Percentiles rank a stretch among this genome's conserved stretches.
phyloP scores from a whole-genome alignment of 2,329 filamentous ascomycete genomes.

The Niveomyces coronatus region DNA sequence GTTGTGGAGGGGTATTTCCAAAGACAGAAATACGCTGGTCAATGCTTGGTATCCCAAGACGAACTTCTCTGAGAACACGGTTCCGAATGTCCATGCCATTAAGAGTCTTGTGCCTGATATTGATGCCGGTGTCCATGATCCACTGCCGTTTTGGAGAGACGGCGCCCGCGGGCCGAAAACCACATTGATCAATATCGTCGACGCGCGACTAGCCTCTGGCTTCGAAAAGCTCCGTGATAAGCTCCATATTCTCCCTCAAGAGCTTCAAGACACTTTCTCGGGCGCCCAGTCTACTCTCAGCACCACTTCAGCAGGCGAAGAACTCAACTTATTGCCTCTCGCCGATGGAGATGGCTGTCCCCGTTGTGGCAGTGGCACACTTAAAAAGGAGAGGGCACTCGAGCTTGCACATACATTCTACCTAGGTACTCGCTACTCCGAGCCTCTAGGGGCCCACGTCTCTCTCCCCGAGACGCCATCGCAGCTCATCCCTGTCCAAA shows the following conservation, averaged over 20 bases:
- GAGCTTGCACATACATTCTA: conserved; percentile 95
- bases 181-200: conserved; percentile 25
- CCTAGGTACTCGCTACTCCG: conserved; percentile 79
- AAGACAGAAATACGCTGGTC: conserved; percentile 57
- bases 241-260: conserved; percentile 17
- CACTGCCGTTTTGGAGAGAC: conserved; percentile 39
- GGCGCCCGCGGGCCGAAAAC: not conserved
- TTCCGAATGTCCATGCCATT: conserved; percentile 46
- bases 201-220: conserved; percentile 19
- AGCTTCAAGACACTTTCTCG: conserved; percentile 3
- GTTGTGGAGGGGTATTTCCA: conserved; percentile 55
- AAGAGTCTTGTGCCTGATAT: conserved; percentile 57
- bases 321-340: conserved; percentile 54
- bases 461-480: conserved; percentile 22
- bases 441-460: conserved; percentile 58
- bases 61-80: conserved; percentile 16
- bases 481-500: conserved; percentile 53
- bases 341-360: conserved; percentile 63
- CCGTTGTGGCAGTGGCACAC: conserved; percentile 50
- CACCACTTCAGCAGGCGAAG: conserved; percentile 20
- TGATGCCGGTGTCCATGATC: conserved; percentile 58
- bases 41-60: conserved; percentile 54
- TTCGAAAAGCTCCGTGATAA: conserved; percentile 17
- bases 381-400: conserved; percentile 63
- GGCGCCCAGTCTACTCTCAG: conserved; percentile 6